Percentiles rank a stretch among this genome's conserved stretches.
Conservation (phyloP, 2,329 filamentous ascomycete species). For the Fusarium tanahbumbuense region DNA sequence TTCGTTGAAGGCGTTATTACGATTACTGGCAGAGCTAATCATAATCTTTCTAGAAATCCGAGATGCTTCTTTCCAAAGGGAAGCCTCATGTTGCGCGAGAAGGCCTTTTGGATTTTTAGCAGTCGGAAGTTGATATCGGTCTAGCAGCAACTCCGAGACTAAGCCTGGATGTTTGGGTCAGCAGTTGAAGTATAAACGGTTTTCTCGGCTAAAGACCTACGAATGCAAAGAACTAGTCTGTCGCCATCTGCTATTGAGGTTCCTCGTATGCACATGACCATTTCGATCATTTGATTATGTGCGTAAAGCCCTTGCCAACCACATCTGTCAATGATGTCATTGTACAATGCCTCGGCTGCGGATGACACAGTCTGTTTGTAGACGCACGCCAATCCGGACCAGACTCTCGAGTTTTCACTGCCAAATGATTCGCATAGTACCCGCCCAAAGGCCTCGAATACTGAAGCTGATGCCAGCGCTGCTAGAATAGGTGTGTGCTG, state of each 20-base stretch:
- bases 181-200: not conserved
- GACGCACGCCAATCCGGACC: not conserved
- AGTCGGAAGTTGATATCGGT: not conserved
- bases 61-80: not conserved
- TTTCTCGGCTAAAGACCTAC: not conserved
- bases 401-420: not conserved
- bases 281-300: constrained; percentile 13
- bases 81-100: not conserved
- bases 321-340: not conserved
- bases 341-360: not conserved
- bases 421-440: too few relatives aligned
- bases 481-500: constrained; percentile 9
- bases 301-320: constrained; percentile 15
- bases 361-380: constrained; percentile 7
- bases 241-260: constrained; percentile 10
- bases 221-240: constrained; percentile 12
- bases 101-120: not conserved
- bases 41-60: not conserved
- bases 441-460: not conserved
- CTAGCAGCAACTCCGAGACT: not conserved
- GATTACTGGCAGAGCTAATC: not conserved
- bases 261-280: constrained; percentile 7
- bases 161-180: not conserved
- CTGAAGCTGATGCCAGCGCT: not conserved
- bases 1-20: not conserved